Percentiles rank a stretch among this genome's conserved stretches.
Conservation (phyloP, 305 asterid species). For the Stenogyne calaminthoides region DNA sequence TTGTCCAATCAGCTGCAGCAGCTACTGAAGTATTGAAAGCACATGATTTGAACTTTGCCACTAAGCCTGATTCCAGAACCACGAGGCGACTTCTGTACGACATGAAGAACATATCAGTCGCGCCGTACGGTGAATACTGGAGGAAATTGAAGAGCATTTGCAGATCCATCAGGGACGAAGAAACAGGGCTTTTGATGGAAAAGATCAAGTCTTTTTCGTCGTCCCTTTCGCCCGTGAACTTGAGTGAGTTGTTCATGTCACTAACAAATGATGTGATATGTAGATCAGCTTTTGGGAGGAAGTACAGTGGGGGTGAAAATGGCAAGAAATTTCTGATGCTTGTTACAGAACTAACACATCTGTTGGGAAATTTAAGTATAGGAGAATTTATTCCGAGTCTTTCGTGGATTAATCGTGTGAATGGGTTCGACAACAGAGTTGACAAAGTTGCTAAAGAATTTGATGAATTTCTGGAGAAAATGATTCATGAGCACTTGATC, state of each 20-base stretch:
- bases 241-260: conserved; percentile 39
- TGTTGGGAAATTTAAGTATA: conserved; percentile 18
- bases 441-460: conserved; percentile 23
- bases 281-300: conserved; percentile 54
- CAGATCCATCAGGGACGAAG: conserved; percentile 27
- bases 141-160: conserved; percentile 40
- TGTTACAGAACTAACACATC: conserved; percentile 26
- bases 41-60: conserved; percentile 27
- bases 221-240: conserved; percentile 17
- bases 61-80: conserved; percentile 28
- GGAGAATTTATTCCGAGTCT: conserved; percentile 44
- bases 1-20: conserved; percentile 28
- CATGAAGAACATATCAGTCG: conserved; percentile 26
- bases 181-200: conserved; percentile 20
- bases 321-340: conserved; percentile 37
- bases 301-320: conserved; percentile 38
- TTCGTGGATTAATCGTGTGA: conserved; percentile 37
- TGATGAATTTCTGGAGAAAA: conserved; percentile 42
- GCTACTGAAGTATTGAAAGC: conserved; percentile 28
- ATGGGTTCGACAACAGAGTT: conserved; percentile 37
- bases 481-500: conserved; percentile 30
- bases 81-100: conserved; percentile 28
- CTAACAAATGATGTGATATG: conserved; percentile 39
- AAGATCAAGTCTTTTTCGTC: conserved; percentile 8
- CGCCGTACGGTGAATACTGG: conserved; percentile 44